Evolutionary conservation across 352 stramenopile species (phyloP), one percentile per base, ranked within the genome.

Genomic region (Globisporangium paddicum): DNA sequence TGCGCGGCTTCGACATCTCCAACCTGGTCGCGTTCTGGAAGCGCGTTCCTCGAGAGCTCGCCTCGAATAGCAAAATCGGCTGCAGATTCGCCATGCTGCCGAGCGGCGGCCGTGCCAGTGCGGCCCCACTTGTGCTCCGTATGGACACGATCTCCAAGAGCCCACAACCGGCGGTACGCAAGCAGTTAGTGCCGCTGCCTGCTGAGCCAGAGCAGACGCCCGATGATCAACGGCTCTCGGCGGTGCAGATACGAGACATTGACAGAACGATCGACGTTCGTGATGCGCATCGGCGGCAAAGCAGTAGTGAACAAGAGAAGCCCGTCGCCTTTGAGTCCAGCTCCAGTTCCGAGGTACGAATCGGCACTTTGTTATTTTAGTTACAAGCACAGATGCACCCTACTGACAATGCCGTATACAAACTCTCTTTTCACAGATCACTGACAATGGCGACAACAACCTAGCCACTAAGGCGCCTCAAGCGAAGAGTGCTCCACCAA

Each of bases 61-160:
- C 89, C 11, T 77, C 67, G 2, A 82, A 84, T 60, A 85, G 75
- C 59, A 90, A 86, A 48, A 63, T 92, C 54, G 75, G 77, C 34
- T 92, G 79, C 58, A 55, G 66, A n/a, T 92, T 90, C 46, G 55
- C 41, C 10, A 19, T 69, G 8, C 21, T 55, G 23, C 18, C 26
- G 8, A 41, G 54, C 49, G 11, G 26, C 26, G 5, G 25, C 18
- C 19, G 34, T 14, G 26, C 46, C 6, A 19, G 25, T 18, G 45
- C 45, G 28, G 14, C 25, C 8, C 16, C 40, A 35, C 34, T 26
- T 5, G 23, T 32, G n/a, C 30, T 30, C 2, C 21, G 41, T 23
- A 28, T 60, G 37, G 62, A 46, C 42, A 42, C 40, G n/a, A 54
- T 40, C 38, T 51, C 40, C 21, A 58, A 62, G 38, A 59, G 54